Evolutionary conservation across 257 asterid species (phyloP).

Genomic region (Solanum bulbocastanum): DNA sequence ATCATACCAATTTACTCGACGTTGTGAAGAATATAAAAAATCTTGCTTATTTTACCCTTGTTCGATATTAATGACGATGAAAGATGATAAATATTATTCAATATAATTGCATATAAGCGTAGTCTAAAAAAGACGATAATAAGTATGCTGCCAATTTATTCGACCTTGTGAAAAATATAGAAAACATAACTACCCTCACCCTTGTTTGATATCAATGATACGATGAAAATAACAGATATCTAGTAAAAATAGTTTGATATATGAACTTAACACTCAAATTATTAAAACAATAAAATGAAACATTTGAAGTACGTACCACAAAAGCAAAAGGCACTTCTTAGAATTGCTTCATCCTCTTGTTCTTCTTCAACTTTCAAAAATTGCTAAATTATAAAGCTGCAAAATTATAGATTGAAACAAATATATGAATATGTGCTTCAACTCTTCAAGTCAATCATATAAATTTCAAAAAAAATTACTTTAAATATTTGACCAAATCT

Average conservation of each 20-base stretch:
- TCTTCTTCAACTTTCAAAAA: neutral
- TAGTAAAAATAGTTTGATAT: too few relatives aligned
- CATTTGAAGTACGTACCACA: neutral
- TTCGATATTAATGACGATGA: neutral
- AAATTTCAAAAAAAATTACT: neutral
- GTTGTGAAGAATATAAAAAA: too few relatives aligned
- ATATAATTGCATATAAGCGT: fast-evolving
- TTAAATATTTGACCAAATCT: neutral
- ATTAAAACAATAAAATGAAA: too few relatives aligned
- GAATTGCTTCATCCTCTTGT: neutral
- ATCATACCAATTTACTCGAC: neutral
- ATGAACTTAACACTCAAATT: neutral
- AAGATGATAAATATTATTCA: too few relatives aligned
- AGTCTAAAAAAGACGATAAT: too few relatives aligned
- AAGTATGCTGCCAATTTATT: too few relatives aligned
- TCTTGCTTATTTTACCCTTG: too few relatives aligned
- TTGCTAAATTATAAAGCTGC: neutral
- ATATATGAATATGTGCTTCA: neutral
- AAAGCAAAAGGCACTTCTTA: neutral
- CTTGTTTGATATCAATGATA: neutral
- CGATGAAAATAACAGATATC: too few relatives aligned
- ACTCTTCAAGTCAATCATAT: neutral
- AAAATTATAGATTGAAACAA: neutral
- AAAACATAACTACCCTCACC: neutral
- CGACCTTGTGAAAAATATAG: too few relatives aligned